Conservation (phyloP, 108 stramenopile genomes). For the Cafeteria roenbergensis region DNA sequence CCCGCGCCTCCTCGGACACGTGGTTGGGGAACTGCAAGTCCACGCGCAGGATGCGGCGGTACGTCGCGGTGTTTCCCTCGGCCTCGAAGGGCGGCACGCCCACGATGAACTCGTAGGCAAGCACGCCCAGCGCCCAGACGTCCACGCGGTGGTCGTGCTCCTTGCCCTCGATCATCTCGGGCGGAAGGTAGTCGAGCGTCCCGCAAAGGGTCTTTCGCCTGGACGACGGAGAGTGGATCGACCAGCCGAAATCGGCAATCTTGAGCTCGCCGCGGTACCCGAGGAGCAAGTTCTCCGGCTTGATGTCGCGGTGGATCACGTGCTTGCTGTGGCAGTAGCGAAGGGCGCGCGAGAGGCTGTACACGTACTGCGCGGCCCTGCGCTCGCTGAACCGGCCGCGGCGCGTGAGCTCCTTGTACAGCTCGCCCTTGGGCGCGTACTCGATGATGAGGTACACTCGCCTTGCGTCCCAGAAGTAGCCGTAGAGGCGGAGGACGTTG, state of each 20-base stretch:
- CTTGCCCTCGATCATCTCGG: conserved; percentile 20
- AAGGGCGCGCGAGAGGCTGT: conserved; percentile 69
- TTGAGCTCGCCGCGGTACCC: conserved; percentile 81
- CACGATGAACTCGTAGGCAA: conserved; percentile 85
- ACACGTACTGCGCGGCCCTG: conserved; percentile 65
- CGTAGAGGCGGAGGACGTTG: conserved; percentile 90
- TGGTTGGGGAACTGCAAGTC: conserved; percentile 68
- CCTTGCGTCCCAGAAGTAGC: conserved; percentile 89
- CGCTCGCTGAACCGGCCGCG: conserved; percentile 61
- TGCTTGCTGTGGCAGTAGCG: conserved; percentile 84
- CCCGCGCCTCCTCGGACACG: conserved; percentile 75
- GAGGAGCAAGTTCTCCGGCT: conserved; percentile 90
- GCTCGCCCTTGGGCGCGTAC: conserved; percentile 83
- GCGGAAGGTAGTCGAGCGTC: conserved; percentile 66
- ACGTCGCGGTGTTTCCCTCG: conserved; percentile 75
- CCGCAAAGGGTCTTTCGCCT: conserved; percentile 89
- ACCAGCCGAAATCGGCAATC: conserved; percentile 99
- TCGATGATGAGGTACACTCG: conserved; percentile 94
- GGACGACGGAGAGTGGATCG: conserved; percentile 81
- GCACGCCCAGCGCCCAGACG: conserved; percentile 53
- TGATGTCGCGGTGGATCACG: conserved; percentile 96
- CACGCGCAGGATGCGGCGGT: conserved; percentile 75
- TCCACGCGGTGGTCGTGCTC: conserved; percentile 47
- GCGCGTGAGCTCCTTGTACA: conserved; percentile 72
- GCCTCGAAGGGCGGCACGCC: conserved; percentile 90